Evolutionary conservation across 371 early-diverging fungal species (phyloP).

Genomic region (Thermomucor indicae-seudaticae): DNA sequence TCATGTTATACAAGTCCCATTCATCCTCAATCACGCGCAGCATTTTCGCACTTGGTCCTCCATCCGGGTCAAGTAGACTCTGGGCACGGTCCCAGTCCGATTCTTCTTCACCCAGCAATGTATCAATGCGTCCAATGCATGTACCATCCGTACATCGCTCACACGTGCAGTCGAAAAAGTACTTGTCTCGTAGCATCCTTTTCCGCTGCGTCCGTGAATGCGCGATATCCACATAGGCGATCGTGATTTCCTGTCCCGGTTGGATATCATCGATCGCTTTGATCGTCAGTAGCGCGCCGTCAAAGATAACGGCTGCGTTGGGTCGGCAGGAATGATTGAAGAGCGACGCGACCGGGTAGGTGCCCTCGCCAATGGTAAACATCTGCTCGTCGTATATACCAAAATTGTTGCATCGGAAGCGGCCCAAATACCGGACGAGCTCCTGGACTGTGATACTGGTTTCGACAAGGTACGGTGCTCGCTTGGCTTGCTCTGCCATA

Average conservation of each 20-base stretch:
- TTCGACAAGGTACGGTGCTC: slow-evolving; percentile 22
- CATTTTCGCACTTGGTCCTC: not conserved
- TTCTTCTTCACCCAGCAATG: slow-evolving; percentile 30
- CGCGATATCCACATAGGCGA: slow-evolving; percentile 75
- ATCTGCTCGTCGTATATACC: slow-evolving; percentile 60
- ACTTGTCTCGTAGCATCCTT: slow-evolving; percentile 53
- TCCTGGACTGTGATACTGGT: slow-evolving; percentile 16
- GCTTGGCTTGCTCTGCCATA: slow-evolving; percentile 13
- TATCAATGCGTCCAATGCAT: slow-evolving; percentile 28
- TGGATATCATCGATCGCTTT: slow-evolving; percentile 61
- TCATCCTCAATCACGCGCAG: slow-evolving; percentile 13
- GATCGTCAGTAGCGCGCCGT: slow-evolving; percentile 48
- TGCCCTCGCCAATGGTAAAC: slow-evolving; percentile 71
- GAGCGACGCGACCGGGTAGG: slow-evolving; percentile 73
- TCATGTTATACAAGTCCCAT: slow-evolving; percentile 34
- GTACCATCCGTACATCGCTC: slow-evolving; percentile 49
- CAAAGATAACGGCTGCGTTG: slow-evolving; percentile 67
- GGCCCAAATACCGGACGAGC: slow-evolving; percentile 50
- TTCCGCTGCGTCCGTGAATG: slow-evolving; percentile 56
- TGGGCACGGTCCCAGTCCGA: slow-evolving; percentile 34
- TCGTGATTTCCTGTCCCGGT: slow-evolving; percentile 67
- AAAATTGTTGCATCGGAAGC: slow-evolving; percentile 79
- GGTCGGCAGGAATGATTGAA: slow-evolving; percentile 89
- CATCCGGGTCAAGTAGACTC: slow-evolving; percentile 9
- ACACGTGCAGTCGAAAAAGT: slow-evolving; percentile 77